Evolutionary conservation across 1,139 yeast genomes (phyloP), one percentile per base, ranked within the genome.

Genomic region (Geotrichum fermentans): DNA sequence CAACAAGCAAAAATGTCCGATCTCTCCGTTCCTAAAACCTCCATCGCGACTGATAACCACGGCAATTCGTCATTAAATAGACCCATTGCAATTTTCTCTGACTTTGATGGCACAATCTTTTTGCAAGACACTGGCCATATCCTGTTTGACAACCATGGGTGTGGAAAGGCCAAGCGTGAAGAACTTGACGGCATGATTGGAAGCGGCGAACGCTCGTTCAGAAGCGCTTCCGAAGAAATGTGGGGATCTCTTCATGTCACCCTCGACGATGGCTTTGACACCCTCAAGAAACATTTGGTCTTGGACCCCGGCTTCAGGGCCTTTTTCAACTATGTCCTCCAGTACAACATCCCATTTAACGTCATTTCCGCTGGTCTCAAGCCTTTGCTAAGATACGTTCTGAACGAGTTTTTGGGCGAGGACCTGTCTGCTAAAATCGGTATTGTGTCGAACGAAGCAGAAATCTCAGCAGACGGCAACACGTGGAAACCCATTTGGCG

Each of bases 291-390:
- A 52, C 64, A 77, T 58, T 71, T 81, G 52, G 72, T 74, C 53
- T 73, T 81, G 59, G 87, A 81, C 61, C 75, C 79, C 1, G 85
- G 82, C 35, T 81, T 81, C 63, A 70, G 70, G 58, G 67, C 69
- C 28, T 80, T 80, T 61, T 78, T 78, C 65, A 68, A 74, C 51
- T 81, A 75, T 70, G 74, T 81, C 56, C 69, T 70, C 40, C 65
- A 68, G 33, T 72, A 75, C 55, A 67, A 70, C 35, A 77, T 81
- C 50, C 82, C 83, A 3, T 79, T 81, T 52, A 73, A 80, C 41
- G 83, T 81, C 35, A 78, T 81, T 51, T 75, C 82, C 37, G 81
- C 84, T 13, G 87, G 87, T 11, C 74, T 81, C 74, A 73, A 72
- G 59, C 87, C 87, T 11, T 72, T 81, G 53, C 74, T 81, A 54